Base-by-base conservation (phyloP, 2,329 filamentous ascomycete species). In the Colletotrichum salicis region DNA sequence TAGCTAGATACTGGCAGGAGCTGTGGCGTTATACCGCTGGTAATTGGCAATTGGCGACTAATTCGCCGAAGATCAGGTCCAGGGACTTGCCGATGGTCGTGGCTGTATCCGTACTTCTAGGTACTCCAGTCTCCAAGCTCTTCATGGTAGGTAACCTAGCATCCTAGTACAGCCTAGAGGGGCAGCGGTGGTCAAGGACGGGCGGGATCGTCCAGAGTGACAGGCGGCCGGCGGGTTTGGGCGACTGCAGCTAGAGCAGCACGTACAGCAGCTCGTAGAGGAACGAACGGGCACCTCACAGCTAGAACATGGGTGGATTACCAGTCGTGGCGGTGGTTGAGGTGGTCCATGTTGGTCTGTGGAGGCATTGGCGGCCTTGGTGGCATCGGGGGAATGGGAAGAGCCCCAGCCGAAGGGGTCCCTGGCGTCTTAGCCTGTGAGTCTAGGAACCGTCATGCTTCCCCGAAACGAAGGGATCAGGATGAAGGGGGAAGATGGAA, bases 401-500 rank as follows among this genome's bases (percentile, higher is more conserved):
- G 55, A 64, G 59, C 70, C 54, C 70, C 60, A 72, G 70, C 70
- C 70, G 65, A 66, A 64, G 60, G 41, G 33, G 65, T 60, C 66
- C 54, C 60, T 70, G 27, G 66, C 45, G 55, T 51, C 59, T 72
- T 61, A 64, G 65, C 31, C 60, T 72, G 45, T 37, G 29, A 64
- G 37, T 37, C 65, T 69, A 72, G 70, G 54, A 64, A 51, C 60
- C 48, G 45, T 70, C 65, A 60, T 72, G 65, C 70, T 70, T 72
- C 70, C 70, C 70, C 70, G 70, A 72, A 70, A 64, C 70, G 70
- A 72, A 72, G 60, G 65, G 45, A 64, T 27, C 29, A 69, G 54
- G 52, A 59, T 55, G 67, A 67, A 33, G 65, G 65, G 69, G 65
- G 60, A 27, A 24, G 54, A 64, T 51, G 55, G 65, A 64, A 70